phyloP scores from a whole-genome alignment of 306 rosid genomes.

The Prinsepia uniflora region DNA sequence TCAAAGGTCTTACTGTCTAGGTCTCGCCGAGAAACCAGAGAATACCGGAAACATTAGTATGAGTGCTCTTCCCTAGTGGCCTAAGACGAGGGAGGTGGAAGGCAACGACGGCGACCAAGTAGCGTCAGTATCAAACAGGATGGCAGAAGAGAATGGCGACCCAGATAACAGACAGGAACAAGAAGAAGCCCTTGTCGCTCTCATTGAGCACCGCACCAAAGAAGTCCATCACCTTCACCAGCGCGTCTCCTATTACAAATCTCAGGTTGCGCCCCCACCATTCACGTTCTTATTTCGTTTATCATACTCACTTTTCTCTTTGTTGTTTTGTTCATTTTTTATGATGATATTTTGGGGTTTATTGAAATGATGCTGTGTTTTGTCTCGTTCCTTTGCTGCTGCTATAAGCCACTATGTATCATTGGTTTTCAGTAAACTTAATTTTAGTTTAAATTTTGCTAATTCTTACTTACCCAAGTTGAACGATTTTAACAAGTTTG shows the following conservation, averaged over 20 bases:
- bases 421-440: neutral
- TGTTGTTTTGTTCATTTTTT: neutral
- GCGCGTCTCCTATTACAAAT: conserved; percentile 56
- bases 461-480: neutral
- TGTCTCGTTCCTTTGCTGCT: neutral
- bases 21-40: neutral
- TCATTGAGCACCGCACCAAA: conserved; percentile 73
- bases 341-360: neutral
- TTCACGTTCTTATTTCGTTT: neutral
- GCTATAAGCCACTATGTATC: neutral
- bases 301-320: neutral
- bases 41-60: neutral
- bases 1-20: neutral
- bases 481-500: neutral
- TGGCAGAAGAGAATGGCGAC: conserved; percentile 3
- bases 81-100: neutral
- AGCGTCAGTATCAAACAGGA: neutral
- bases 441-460: neutral
- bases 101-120: neutral
- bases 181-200: conserved; percentile 77
- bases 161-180: conserved; percentile 41
- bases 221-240: conserved; percentile 63
- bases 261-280: conserved; percentile 48
- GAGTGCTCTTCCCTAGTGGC: conserved; percentile 10
- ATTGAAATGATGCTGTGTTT: neutral